Base-by-base conservation (phyloP, 495 filamentous ascomycete species). In the Evernia prunastri region DNA sequence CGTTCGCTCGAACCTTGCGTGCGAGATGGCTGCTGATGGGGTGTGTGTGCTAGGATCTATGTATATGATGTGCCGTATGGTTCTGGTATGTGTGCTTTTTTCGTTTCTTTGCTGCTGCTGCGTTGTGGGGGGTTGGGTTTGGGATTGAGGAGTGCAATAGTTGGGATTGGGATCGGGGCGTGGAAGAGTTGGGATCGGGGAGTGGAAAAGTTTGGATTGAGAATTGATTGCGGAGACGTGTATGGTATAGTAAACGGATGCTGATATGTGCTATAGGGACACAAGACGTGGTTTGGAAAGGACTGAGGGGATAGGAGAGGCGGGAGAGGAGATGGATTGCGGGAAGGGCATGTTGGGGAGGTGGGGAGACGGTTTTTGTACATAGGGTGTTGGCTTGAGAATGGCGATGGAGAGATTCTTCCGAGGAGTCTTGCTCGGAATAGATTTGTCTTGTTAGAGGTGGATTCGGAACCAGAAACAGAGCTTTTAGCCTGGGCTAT, bases 211-310 rank as follows among this genome's bases (percentile, higher is more conserved):
- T 20, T 47, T 31, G 40, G 59, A 60, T 67, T n/a, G n/a, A n/a
- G n/a, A n/a, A n/a, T n/a, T n/a, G n/a, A n/a, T n/a, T n/a, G n/a
- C n/a, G n/a, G n/a, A n/a, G n/a, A n/a, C n/a, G n/a, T n/a, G n/a
- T n/a, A n/a, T n/a, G n/a, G n/a, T n/a, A n/a, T n/a, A n/a, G n/a
- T n/a, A n/a, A 71, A 64, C 7, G 40, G 33, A 45, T 58, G 60
- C 73, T 78, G 65, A 77, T 56, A n/a, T 56, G 56, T 11, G 60
- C 18, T 68, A 70, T 62, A 86, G 77, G 91, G 92, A 72, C 85
- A 96, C 80, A 96, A 92, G 86, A 94, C 89, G 60, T 94, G 87
- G 85, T 92, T 88, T 74, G 80, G 82, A 72, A 85, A 87, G 78
- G 77, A 81, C 64, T 90, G 61, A 56, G 23, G n/a, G n/a, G n/a